Evolutionary conservation across 495 filamentous ascomycete genomes (phyloP).

Genomic region (Penicillium alfredii): DNA sequence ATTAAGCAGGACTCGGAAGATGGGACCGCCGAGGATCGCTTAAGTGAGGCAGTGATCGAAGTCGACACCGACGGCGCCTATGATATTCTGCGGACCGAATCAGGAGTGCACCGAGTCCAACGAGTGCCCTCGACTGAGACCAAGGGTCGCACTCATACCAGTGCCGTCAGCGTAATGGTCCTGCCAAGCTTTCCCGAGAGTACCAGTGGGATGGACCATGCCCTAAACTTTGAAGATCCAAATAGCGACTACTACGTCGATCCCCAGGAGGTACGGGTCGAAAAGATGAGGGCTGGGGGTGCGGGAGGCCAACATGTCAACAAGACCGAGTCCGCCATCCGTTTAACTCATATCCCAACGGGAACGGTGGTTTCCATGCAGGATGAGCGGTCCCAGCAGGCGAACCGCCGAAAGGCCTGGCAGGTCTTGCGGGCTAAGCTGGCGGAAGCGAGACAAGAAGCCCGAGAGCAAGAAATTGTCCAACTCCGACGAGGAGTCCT

Average conservation of each 20-base stretch:
- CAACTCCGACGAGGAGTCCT: slow-evolving; percentile 66
- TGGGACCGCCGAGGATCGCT: slow-evolving; percentile 50
- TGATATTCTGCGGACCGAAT: slow-evolving; percentile 71
- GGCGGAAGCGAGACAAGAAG: slow-evolving; percentile 74
- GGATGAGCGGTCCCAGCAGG: slow-evolving; percentile 82
- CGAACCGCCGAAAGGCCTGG: slow-evolving; percentile 86
- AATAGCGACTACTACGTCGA: slow-evolving; percentile 86
- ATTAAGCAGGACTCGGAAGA: slow-evolving; percentile 54
- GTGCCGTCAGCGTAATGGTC: slow-evolving; percentile 84
- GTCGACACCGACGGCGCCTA: slow-evolving; percentile 74
- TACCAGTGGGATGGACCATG: slow-evolving; percentile 42
- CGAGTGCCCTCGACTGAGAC: slow-evolving; percentile 84
- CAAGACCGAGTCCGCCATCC: slow-evolving; percentile 92
- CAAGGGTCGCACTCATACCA: slow-evolving; percentile 87
- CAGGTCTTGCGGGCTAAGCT: slow-evolving; percentile 73
- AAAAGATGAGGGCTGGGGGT: slow-evolving; percentile 87
- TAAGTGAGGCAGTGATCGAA: slow-evolving; percentile 84
- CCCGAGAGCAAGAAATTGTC: slow-evolving; percentile 74
- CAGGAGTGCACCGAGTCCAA: slow-evolving; percentile 93
- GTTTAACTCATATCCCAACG: slow-evolving; percentile 88
- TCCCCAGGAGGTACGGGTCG: slow-evolving; percentile 74
- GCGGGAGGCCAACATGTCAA: slow-evolving; percentile 98
- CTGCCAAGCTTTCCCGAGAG: slow-evolving; percentile 73
- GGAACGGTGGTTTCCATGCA: slow-evolving; percentile 83
- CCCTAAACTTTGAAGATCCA: slow-evolving; percentile 69